Percentiles rank a stretch among this genome's conserved stretches.
Evolutionary conservation across 2,329 filamentous ascomycete genomes (phyloP).

Genomic region (Knufia fluminis): DNA sequence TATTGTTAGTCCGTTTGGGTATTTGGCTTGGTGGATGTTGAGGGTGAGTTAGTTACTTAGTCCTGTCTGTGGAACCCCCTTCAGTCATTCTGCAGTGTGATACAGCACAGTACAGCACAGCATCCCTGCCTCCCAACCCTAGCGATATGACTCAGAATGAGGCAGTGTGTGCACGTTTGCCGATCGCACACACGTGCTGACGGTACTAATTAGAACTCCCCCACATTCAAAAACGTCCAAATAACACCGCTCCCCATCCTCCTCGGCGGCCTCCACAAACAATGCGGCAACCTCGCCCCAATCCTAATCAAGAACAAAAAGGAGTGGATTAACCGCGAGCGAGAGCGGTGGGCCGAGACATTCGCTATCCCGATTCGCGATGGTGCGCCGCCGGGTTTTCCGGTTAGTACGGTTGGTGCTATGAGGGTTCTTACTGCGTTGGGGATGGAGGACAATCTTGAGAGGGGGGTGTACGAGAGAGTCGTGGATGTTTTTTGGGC

Average conservation of each 20-base stretch:
- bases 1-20: constrained; percentile 52
- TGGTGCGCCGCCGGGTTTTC: constrained; percentile 42
- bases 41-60: constrained; percentile 33
- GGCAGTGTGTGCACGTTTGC: too few relatives aligned
- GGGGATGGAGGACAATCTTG: constrained; percentile 36
- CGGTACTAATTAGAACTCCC: constrained; percentile 46
- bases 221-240: constrained; percentile 46
- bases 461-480: constrained; percentile 29
- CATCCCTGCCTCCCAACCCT: too few relatives aligned
- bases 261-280: constrained; percentile 51
- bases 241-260: constrained; percentile 51
- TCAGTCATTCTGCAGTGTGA: too few relatives aligned
- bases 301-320: constrained; percentile 52
- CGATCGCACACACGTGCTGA: too few relatives aligned
- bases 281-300: constrained; percentile 45
- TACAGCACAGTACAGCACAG: too few relatives aligned
- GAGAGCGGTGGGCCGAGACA: constrained; percentile 43
- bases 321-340: constrained; percentile 47
- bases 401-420: constrained; percentile 41
- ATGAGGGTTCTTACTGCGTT: constrained; percentile 43
- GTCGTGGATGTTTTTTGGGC: constrained; percentile 41
- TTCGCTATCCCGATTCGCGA: constrained; percentile 47
- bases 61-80: too few relatives aligned
- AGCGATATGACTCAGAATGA: too few relatives aligned
- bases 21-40: constrained; percentile 49